Percentiles rank a stretch among this genome's conserved stretches.
Conservation (phyloP, 1,139 yeast genomes). For the Yamadazyma jaroonii region DNA sequence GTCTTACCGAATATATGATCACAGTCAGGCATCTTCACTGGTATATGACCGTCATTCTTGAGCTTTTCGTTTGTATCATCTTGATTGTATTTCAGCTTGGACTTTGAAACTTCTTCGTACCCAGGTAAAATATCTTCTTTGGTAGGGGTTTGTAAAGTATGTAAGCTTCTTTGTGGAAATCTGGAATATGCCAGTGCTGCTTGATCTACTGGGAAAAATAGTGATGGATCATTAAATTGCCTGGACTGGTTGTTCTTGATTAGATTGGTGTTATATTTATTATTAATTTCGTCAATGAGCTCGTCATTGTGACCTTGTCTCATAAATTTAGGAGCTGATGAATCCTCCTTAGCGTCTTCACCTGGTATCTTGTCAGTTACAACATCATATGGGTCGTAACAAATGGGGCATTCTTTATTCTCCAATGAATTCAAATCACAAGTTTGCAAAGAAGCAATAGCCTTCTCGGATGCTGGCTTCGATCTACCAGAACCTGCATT, state of each 20-base stretch:
- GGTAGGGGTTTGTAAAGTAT: slow-evolving; percentile 21
- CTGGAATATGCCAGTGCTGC: slow-evolving; percentile 28
- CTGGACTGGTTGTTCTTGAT: slow-evolving; percentile 6
- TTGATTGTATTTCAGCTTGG: slow-evolving; percentile 9
- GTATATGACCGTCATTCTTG: slow-evolving; percentile 26
- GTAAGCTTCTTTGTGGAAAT: slow-evolving; percentile 32
- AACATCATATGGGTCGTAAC: slow-evolving; percentile 40
- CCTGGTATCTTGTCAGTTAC: too few relatives aligned
- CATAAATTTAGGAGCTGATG: slow-evolving; percentile 41
- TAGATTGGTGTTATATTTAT: slow-evolving; percentile 2
- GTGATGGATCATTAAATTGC: slow-evolving; percentile 34
- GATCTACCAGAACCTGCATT: slow-evolving; percentile 24
- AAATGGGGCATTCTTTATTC: slow-evolving; percentile 40
- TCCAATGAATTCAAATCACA: slow-evolving; percentile 20
- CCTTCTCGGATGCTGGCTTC: slow-evolving; percentile 40
- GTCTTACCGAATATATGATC: slow-evolving; percentile 41
- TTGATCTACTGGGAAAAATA: slow-evolving; percentile 39
- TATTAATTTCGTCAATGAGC: slow-evolving; percentile 5
- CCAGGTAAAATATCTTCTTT: slow-evolving; percentile 36
- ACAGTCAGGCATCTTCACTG: slow-evolving; percentile 46
- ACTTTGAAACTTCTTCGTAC: slow-evolving; percentile 17
- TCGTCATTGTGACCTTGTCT: slow-evolving; percentile 6
- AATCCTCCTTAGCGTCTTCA: too few relatives aligned
- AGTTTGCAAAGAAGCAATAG: slow-evolving; percentile 32
- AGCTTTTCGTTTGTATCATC: slow-evolving; percentile 9